phyloP scores from a whole-genome alignment of 768 basidiomycete species.

The Tricholoma flavovirens region DNA sequence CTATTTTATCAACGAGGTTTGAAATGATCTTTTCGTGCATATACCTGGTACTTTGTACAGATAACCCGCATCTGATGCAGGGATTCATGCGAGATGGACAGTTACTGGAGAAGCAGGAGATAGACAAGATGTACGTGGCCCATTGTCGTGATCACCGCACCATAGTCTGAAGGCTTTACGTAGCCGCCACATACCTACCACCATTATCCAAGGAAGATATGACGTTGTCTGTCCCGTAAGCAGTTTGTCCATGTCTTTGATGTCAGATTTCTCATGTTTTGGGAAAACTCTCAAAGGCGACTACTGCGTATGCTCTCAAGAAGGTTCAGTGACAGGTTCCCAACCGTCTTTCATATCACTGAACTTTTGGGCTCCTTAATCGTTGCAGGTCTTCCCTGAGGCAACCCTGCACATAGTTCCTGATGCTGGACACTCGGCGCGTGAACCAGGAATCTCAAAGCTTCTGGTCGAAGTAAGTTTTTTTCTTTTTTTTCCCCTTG shows the following conservation, averaged over 20 bases:
- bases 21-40: constrained; percentile 11
- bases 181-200: constrained; percentile 83
- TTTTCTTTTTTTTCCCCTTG: constrained; percentile 5
- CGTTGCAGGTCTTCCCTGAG: constrained; percentile 63
- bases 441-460: constrained; percentile 65
- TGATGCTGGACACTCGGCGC: constrained; percentile 83
- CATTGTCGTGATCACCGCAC: not conserved
- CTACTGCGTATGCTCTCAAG: constrained; percentile 77
- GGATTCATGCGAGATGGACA: constrained; percentile 89
- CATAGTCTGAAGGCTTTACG: not conserved
- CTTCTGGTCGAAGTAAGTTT: constrained; percentile 60
- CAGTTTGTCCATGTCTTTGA: not conserved
- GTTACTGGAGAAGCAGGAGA: constrained; percentile 73
- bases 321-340: constrained; percentile 33
- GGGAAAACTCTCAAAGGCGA: constrained; percentile 42
- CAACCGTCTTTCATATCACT: not conserved
- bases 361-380: not conserved
- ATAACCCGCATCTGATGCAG: constrained; percentile 26
- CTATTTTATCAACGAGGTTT: constrained; percentile 78
- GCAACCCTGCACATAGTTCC: constrained; percentile 70
- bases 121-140: constrained; percentile 74
- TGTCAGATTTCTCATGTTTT: not conserved
- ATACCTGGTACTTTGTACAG: not conserved
- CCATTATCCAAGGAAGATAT: constrained; percentile 83
- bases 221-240: constrained; percentile 83